Evolutionary conservation across 2,329 filamentous ascomycete genomes (phyloP).

Genomic region (Zymoseptoria pseudotritici): DNA sequence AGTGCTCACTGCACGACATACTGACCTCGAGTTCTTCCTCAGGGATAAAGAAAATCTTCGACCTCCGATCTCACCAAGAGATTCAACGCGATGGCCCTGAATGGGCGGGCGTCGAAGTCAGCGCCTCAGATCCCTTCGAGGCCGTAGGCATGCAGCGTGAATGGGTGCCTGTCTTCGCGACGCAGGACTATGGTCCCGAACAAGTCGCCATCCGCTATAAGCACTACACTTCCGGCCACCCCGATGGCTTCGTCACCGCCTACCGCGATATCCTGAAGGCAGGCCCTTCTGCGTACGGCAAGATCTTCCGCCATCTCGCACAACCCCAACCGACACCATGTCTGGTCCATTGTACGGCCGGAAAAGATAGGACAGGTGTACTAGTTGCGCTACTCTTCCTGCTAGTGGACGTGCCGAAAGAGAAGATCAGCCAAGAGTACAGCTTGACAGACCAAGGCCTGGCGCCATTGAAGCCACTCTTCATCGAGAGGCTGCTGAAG

Average conservation of each 20-base stretch:
- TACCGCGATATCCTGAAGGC: constrained; percentile 55
- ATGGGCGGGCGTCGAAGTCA: constrained; percentile 23
- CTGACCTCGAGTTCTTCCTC: constrained; percentile 32
- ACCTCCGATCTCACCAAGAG: constrained; percentile 58
- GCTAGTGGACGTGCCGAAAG: constrained; percentile 54
- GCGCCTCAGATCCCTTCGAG: constrained; percentile 22
- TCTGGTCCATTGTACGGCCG: constrained; percentile 66
- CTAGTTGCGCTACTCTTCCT: constrained; percentile 58
- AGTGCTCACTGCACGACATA: constrained; percentile 6
- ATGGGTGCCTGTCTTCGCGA: constrained; percentile 59
- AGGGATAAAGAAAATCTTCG: constrained; percentile 59
- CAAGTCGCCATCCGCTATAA: constrained; percentile 53
- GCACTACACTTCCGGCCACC: constrained; percentile 51
- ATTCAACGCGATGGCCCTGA: constrained; percentile 40
- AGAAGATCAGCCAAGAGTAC: constrained; percentile 60
- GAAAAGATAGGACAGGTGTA: constrained; percentile 70
- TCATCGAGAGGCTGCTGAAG: constrained; percentile 46
- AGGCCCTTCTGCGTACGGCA: constrained; percentile 47
- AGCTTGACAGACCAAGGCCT: constrained; percentile 58
- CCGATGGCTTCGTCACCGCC: constrained; percentile 55
- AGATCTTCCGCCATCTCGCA: constrained; percentile 55
- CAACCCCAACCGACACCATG: constrained; percentile 41
- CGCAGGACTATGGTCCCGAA: constrained; percentile 55
- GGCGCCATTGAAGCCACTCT: constrained; percentile 34
- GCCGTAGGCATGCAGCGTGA: constrained; percentile 46